Evolutionary conservation across 2,329 filamentous ascomycete species (phyloP), one percentile per base, ranked within the genome.

Genomic region (Neonectria magnoliae): DNA sequence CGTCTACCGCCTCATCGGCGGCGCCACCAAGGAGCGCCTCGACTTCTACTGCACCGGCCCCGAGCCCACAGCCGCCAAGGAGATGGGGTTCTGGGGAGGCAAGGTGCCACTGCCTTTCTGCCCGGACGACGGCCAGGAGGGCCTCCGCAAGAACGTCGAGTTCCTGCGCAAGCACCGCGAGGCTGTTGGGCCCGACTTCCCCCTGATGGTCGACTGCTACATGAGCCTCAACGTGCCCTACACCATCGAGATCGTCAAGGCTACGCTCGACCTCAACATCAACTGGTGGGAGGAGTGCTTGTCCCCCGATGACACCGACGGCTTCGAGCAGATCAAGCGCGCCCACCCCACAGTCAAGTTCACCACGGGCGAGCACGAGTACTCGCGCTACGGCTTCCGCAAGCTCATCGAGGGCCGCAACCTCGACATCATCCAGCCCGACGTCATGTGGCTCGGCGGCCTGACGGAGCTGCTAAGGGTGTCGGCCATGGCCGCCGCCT

Each of bases 281-380:
- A 94, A 97, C 83, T 98, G 94, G 94, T 97, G 93, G 93, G 94
- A 98, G 82, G 94, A 98, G 83, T 97, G 93, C 69, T 83, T 98
- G 67, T 92, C 90, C 31, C 94, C 94, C 11, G 94, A 98, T 79
- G 94, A 98, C 82, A 93, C 92, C 52, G 94, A 97, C 74, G 94
- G 94, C 61, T 97, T 97, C 74, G 91, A 89, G 69, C 89, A 93
- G 77, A 90, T 98, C 82, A 98, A 98, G 85, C 89, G 91, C 54
- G 94, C 94, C 1, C 94, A 97, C 77, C 94, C 94, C 1, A 91
- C 90, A 2, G 85, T 95, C 80, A 97, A 97, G 80, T 98, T 98
- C 83, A 98, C 94, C 18, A 97, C 94, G 1, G 94, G 94, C 69
- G 94, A 98, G 83, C 94, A 98, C 81, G 94, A 98, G 80, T 98